Percentiles rank a stretch among this genome's conserved stretches.
Conservation (phyloP, 257 asterid genomes). For the Lycium barbarum region DNA sequence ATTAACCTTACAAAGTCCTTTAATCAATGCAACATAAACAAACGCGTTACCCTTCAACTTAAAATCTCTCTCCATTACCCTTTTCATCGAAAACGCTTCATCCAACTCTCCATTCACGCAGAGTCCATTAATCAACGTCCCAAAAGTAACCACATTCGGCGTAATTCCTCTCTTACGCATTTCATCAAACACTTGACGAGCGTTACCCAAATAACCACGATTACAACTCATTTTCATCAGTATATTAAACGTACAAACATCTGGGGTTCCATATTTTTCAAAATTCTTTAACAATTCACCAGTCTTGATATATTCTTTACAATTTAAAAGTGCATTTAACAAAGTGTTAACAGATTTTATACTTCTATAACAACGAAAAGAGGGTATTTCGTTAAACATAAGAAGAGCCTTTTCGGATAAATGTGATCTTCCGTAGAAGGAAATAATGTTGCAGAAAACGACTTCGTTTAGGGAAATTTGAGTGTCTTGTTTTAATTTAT, state of each 20-base stretch:
- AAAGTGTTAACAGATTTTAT: constrained; percentile 70
- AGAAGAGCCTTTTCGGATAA: constrained; percentile 60
- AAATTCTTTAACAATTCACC: constrained; percentile 45
- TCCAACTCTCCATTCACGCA: constrained; percentile 48
- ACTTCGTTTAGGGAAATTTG: constrained; percentile 62
- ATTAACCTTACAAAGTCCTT: constrained; percentile 59
- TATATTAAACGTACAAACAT: constrained; percentile 70
- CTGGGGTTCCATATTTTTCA: constrained; percentile 52
- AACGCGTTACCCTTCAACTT: constrained; percentile 57
- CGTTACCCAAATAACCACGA: constrained; percentile 49
- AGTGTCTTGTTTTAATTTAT: constrained; percentile 53
- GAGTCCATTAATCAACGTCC: constrained; percentile 70
- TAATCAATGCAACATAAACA: constrained; percentile 62
- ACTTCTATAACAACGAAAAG: constrained; percentile 63
- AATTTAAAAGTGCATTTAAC: constrained; percentile 54
- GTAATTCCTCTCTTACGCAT: constrained; percentile 58
- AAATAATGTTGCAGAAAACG: constrained; percentile 67
- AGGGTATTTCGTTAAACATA: constrained; percentile 58
- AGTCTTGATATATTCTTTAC: constrained; percentile 60
- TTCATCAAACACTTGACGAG: constrained; percentile 64
- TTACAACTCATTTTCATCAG: constrained; percentile 55
- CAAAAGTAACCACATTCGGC: constrained; percentile 74
- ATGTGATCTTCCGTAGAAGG: constrained; percentile 66
- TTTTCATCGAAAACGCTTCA: constrained; percentile 59
- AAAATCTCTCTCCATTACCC: constrained; percentile 59